A percentile compares a stretch with the other conserved stretches of the same genome.
phyloP scores from a whole-genome alignment of 2,329 filamentous ascomycete genomes.

The Tolypocladium album region DNA sequence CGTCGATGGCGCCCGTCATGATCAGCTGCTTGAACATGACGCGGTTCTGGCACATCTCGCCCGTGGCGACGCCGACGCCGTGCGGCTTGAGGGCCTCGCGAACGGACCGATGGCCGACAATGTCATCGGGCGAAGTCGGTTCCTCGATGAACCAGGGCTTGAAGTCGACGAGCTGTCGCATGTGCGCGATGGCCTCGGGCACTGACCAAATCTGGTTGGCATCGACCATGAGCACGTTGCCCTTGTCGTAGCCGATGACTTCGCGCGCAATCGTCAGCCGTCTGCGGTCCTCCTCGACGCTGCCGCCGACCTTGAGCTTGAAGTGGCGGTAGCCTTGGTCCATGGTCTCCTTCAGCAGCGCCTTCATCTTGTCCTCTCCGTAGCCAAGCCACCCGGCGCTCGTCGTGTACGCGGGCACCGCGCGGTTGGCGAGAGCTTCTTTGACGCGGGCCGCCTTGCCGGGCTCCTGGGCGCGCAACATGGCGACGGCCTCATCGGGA shows the following conservation, averaged over 20 bases:
- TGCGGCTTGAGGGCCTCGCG: constrained; percentile 66
- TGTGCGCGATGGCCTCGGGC: constrained; percentile 78
- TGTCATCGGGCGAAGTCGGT: constrained; percentile 81
- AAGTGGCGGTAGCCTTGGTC: constrained; percentile 72
- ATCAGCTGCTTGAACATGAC: constrained; percentile 92
- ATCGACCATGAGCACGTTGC: constrained; percentile 84
- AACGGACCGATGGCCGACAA: constrained; percentile 78
- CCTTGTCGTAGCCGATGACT: constrained; percentile 72
- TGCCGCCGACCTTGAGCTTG: constrained; percentile 80
- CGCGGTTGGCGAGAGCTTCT: constrained; percentile 62
- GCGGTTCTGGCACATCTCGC: constrained; percentile 93
- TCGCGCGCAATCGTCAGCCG: constrained; percentile 65
- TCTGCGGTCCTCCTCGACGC: constrained; percentile 59
- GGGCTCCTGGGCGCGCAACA: constrained; percentile 54
- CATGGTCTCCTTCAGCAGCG: constrained; percentile 62
- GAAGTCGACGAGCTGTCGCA: constrained; percentile 72
- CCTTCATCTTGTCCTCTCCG: constrained; percentile 75
- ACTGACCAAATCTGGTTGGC: constrained; percentile 91
- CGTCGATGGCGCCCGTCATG: constrained; percentile 67
- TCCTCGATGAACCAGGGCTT: constrained; percentile 94
- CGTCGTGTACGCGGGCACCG: constrained; percentile 86
- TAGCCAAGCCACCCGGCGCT: constrained; percentile 90
- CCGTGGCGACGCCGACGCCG: constrained; percentile 76
- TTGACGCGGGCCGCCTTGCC: constrained; percentile 62
- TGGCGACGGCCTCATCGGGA: constrained; percentile 64